Base-by-base conservation (phyloP, 192 early-diverging fungal genomes). In the Spizellomyces punctatus region DNA sequence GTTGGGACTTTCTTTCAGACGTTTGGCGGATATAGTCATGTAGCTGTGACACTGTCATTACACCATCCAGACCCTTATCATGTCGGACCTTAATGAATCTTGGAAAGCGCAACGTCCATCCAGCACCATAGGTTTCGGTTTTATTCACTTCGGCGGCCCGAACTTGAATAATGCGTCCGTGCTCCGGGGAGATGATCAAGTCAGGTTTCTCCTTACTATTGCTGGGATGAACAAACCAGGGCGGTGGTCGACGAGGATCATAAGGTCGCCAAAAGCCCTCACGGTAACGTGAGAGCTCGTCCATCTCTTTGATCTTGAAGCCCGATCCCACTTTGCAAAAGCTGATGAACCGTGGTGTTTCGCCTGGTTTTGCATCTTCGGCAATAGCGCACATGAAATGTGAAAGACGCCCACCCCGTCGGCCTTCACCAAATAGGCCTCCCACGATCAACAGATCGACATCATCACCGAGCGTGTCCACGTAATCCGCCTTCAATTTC, bases 401-500 rank as follows among this genome's bases (percentile, higher is more conserved):
- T 7, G 80, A 74, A 27, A 92, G 69, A 22, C 77, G 84, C 27
- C 86, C 86, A 47, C 78, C 72, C 6, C 90, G 81, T 10, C 80
- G 66, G 22, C 91, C 91, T n/a, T 79, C 67, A 5, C 92, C 92
- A 63, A 69, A 83, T 44, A 70, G 76, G 9, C 78, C 89, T 63
- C 88, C 93, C 47, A 94, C 81, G 4, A 94, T 65, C 8, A 94
- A 61, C 10, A 94, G 72, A 74, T 94, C 93, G 48, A 92, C 66
- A 69, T 88, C 88, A 57, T 94, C 90, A 46, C 78, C 82, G 4
- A 93, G 73, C 5, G 76, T 66, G 49, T 90, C 89, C 10, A 93
- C 75, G 73, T 93, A 94, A 14, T 94, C 93, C 0, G 92, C 89
- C 66, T 86, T 94, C 14, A 94, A 66, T 64, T 94, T 94, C 41